Evolutionary conservation across 805 yeast species (phyloP), one percentile per base, ranked within the genome.

Genomic region (Candida endomychidarum): DNA sequence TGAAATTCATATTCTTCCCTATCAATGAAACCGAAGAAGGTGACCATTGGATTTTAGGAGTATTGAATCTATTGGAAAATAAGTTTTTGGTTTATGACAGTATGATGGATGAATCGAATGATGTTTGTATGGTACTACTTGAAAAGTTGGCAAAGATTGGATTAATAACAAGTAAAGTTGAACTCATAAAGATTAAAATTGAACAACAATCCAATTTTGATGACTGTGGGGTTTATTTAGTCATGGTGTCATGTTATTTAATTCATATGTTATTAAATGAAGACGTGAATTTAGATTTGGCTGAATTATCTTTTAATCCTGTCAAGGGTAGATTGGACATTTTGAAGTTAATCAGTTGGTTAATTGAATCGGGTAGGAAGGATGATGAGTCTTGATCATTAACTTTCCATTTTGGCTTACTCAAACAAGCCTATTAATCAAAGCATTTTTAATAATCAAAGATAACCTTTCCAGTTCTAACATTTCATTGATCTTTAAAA

Each of bases 21-120:
- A 65, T 83, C 20, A 85, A 83, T 55, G 82, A 73, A 33, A 83
- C 80, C 40, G 34, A 37, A 20, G 53, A 52, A 14, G 93, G 91
- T 1, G 80, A 79, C 33, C 93, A 86, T 59, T 85, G 95, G 93
- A 79, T 86, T 0, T 59, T 86, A 11, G 68, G 81, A 10, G 70
- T 84, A 11, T 64, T 80, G 5, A 70, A 74, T 23, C 46, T 74
- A 7, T 57, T 71, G 10, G 82, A 77, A 28, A 60, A 64, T 12
- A 65, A 60, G 22, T 74, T 81, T 2, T 67, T 65, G 16, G 63
- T 82, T 8, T 82, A 79, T 53, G 93, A 86, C 52, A 78, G 86
- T 33, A 60, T 78, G 78, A 58, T 55, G 8, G 57, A 52, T 3
- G 35, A 51, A n/a, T 57, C 69, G 6, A 28, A 41, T 7, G 53